Evolutionary conservation across 179 eudicot species (phyloP).

Genomic region (Drosera spatulata): DNA sequence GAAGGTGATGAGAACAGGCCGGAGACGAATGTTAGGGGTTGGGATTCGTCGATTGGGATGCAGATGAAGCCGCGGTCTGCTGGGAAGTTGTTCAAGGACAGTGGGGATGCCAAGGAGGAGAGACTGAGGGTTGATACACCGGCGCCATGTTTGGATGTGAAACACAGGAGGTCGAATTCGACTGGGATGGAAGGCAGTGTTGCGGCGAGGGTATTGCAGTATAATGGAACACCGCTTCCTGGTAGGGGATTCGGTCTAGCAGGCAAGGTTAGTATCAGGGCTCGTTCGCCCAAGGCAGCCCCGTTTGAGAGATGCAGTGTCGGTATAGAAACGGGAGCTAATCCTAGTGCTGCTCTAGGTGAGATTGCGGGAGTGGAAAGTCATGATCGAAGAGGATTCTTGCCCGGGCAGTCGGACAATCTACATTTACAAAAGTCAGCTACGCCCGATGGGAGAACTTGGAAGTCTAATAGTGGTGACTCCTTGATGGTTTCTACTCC

Average conservation of each 20-base stretch:
- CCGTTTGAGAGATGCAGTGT: conserved; percentile 4
- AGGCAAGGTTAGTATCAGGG: conserved; percentile 1
- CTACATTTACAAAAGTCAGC: background rate
- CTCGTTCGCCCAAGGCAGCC: conserved; percentile 8
- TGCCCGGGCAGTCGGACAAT: background rate
- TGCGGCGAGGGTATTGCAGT: conserved; percentile 47
- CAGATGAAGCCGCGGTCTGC: conserved; percentile 18
- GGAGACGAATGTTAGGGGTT: conserved; percentile 23
- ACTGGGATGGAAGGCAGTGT: conserved; percentile 18
- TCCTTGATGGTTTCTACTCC: conserved; percentile 20
- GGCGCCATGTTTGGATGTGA: conserved; percentile 21
- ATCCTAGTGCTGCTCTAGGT: conserved; percentile 10
- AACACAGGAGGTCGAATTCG: conserved; percentile 7
- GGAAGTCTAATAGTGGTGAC: conserved; percentile 3
- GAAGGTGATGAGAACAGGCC: conserved; percentile 39
- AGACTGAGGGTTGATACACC: conserved; percentile 41
- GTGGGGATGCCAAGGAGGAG: conserved; percentile 7
- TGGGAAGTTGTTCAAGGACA: conserved; percentile 33
- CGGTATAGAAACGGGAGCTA: background rate
- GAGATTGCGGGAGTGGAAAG: conserved; percentile 15
- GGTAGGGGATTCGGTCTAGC: background rate
- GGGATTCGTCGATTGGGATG: conserved; percentile 25
- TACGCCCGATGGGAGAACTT: conserved; percentile 1
- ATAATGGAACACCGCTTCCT: conserved; percentile 21
- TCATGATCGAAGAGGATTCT: background rate